Evolutionary conservation across 2,329 filamentous ascomycete genomes (phyloP), one percentile per base, ranked within the genome.

Genomic region (Ambrosiella xylebori): DNA sequence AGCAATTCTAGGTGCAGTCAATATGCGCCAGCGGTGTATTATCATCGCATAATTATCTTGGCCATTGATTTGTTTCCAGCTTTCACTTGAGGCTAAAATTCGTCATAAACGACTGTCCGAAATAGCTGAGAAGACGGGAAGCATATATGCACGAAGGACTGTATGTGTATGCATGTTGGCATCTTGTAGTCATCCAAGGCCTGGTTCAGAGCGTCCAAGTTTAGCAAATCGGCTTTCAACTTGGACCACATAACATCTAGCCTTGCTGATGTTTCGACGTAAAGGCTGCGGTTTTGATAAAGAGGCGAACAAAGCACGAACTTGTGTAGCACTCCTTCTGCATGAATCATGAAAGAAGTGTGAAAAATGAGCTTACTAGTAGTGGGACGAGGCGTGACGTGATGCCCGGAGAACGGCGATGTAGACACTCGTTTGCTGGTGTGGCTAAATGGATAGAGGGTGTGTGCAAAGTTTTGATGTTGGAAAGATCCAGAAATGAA

Each of bases 311-410:
- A 51, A n/a, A 9, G 35, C 8, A 27, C n/a, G 13, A 51, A 36
- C 19, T 19, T 51, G 47, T 51, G 47, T 51, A 51, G 17, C 47
- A 27, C 17, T 51, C 19, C 47, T 51, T 51, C 47, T 11, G 47
- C 19, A 51, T 27, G 27, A 36, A 57, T 41, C 35, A 35, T n/a
- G 27, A 52, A 39, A 40, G 50, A 50, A 51, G 55, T 40, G n/a
- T 49, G 13, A 57, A 62, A 60, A 61, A 62, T 45, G 27, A 40
- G 52, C 54, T 51, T 51, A 51, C 47, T 19, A 8, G 19, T 51
- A n/a, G 9, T 51, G 27, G 13, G 19, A 11, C 17, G 19, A 19
- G 17, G 47, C 47, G 47, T 51, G 15, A 51, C 12, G 17, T 51
- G 47, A 51, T 51, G 9, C 35, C 13, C 47, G 19, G 47, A 51